phyloP scores from a whole-genome alignment of 2,329 filamentous ascomycete species.

The Colletotrichum euphorbiae region DNA sequence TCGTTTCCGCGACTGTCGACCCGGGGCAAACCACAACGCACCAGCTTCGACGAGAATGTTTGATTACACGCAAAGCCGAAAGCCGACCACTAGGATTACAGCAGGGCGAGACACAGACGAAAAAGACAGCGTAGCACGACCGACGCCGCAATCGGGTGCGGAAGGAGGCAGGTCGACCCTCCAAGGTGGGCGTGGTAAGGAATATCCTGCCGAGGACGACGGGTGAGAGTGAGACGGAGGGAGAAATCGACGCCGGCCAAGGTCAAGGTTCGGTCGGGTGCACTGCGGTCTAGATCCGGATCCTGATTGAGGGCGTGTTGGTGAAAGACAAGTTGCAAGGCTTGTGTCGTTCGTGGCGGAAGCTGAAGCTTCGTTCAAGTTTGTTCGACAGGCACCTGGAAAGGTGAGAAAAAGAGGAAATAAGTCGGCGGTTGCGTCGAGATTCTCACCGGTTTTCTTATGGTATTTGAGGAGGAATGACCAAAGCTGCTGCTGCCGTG shows the following conservation, averaged over 20 bases:
- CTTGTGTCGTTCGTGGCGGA: constrained; percentile 4
- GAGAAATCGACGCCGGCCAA: constrained; percentile 13
- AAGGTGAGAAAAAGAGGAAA: constrained; percentile 21
- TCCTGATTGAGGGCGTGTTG: neutral
- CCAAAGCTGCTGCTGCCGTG: constrained; percentile 26
- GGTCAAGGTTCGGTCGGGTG: constrained; percentile 12
- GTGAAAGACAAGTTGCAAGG: neutral
- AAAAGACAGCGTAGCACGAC: constrained; percentile 17
- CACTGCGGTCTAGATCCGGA: constrained; percentile 1
- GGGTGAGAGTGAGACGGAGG: constrained; percentile 1
- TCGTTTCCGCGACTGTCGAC: constrained; percentile 19
- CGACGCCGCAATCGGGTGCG: constrained; percentile 24
- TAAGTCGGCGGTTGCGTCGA: constrained; percentile 10
- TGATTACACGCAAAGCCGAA: constrained; percentile 23
- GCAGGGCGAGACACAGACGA: constrained; percentile 25
- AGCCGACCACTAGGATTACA: constrained; percentile 28
- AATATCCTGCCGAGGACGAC: constrained; percentile 28
- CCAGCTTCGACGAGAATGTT: constrained; percentile 11
- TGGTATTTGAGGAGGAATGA: constrained; percentile 39
- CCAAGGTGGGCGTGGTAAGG: constrained; percentile 23
- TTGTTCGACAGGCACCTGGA: neutral
- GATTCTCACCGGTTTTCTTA: constrained; percentile 8
- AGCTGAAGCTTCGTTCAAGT: constrained; percentile 1
- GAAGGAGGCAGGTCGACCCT: neutral
- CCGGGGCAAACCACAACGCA: constrained; percentile 15